These are phyloP conservation scores for Thymus mandschuricus DNA, from an alignment of 257 asterid species.

Conservation along the genomic window DNA sequence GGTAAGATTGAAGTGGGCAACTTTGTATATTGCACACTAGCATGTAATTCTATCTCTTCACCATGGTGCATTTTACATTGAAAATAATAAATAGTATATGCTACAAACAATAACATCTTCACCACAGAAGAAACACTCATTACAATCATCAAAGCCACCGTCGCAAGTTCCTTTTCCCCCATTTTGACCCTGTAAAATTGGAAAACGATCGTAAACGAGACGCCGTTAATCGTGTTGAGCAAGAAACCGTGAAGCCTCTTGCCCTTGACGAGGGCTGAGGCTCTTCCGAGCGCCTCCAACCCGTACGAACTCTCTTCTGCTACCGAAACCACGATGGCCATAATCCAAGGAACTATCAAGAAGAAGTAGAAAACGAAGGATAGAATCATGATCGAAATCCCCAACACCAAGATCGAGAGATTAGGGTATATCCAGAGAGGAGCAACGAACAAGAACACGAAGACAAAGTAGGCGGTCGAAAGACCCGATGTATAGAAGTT, in stretches of 20 bases:
- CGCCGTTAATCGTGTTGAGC: slow-evolving; percentile 30
- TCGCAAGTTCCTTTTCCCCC: slow-evolving; percentile 15
- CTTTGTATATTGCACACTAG: no score
- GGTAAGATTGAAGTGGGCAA: background rate
- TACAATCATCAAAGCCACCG: slow-evolving; percentile 11
- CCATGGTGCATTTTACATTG: background rate
- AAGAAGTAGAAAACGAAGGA: slow-evolving; percentile 37
- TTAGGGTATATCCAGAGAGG: slow-evolving; percentile 31
- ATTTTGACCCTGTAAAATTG: slow-evolving; percentile 16
- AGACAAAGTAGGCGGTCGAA: slow-evolving; percentile 32
- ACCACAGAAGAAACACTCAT: slow-evolving; percentile 32
- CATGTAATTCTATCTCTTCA: no score
- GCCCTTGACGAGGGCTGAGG: slow-evolving; percentile 46
- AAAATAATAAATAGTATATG: slow-evolving; percentile 48
- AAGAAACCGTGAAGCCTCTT: slow-evolving; percentile 47
- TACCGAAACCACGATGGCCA: slow-evolving; percentile 52
- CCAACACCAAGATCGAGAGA: slow-evolving; percentile 5
- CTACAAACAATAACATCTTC: slow-evolving; percentile 38
- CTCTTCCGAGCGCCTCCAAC: slow-evolving; percentile 50
- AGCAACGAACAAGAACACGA: background rate
- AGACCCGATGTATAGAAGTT: slow-evolving; percentile 39
- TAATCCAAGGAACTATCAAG: slow-evolving; percentile 38
- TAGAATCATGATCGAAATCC: slow-evolving; percentile 4
- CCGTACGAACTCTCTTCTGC: slow-evolving; percentile 52
- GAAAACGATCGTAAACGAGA: slow-evolving; percentile 26